Base-by-base conservation (phyloP, 129 eudicot genomes). In the Saposhnikovia divaricata region DNA sequence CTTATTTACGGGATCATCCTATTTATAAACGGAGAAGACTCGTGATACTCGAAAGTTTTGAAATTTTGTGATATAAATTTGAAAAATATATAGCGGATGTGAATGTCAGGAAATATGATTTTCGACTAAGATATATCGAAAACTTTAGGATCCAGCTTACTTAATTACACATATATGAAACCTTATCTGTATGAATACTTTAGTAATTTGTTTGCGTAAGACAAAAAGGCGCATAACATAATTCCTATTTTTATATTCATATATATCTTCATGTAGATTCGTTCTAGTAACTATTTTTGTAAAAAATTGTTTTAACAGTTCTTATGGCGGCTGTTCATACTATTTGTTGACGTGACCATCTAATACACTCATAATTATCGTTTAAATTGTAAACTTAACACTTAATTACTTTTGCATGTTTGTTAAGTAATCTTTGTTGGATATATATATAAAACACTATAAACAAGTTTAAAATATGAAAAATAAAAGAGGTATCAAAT, bases 291-390 rank as follows among this genome's bases (percentile, higher is more conserved):
- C 40, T 28, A 4, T 6, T 10, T 9, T 34, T 16, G 16, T 70
- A 38, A 8, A 8, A 13, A 38, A 13, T 10, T 18, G 23, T 4
- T 14, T 34, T 15, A 70, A 18, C 5, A 6, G 12, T 16, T 38
- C 13, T 23, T 6, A 21, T 18, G 77, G 77, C 77, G 77, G 77
- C 77, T 43, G 50, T 73, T 73, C 77, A 23, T 31, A 40, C 12
- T 40, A 40, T 40, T 2, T 43, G 28, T 73, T 73, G 51, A 42
- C 53, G 77, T 43, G 77, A 73, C 18, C 55, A 21, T 21, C 31
- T n/a, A 11, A 21, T 73, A 43, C 34, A 73, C 77, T 73, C 77
- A 11, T 23, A 7, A 59, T 23, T 7, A 9, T 4, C 11, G 5
- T 23, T 19, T 18, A 61, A 61, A 9, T 7, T 61, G 37, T 61